phyloP scores from a whole-genome alignment of 2,329 filamentous ascomycete species.

The Trichocomaceae sp. region DNA sequence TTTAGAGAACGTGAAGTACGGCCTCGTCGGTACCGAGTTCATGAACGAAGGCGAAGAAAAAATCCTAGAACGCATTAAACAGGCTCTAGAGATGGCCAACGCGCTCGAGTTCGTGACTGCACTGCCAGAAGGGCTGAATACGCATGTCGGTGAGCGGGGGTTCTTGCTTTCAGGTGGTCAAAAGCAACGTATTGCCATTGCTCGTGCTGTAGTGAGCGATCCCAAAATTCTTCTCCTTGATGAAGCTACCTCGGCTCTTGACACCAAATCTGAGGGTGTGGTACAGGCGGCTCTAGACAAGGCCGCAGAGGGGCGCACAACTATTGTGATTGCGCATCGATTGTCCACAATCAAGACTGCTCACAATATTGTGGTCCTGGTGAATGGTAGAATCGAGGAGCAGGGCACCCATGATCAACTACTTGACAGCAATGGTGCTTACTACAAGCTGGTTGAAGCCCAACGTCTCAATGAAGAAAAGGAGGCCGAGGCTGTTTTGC shows the following conservation, averaged over 20 bases:
- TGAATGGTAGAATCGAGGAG: slow-evolving; percentile 76
- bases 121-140: slow-evolving; percentile 84
- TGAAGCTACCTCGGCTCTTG: slow-evolving; percentile 87
- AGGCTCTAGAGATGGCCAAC: slow-evolving; percentile 84
- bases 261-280: slow-evolving; percentile 89
- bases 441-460: slow-evolving; percentile 78
- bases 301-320: slow-evolving; percentile 79
- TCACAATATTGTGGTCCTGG: slow-evolving; percentile 94
- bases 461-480: slow-evolving; percentile 66
- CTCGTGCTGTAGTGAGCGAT: slow-evolving; percentile 80
- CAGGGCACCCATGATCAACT: slow-evolving; percentile 83
- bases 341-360: slow-evolving; percentile 90
- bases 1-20: slow-evolving; percentile 81
- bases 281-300: slow-evolving; percentile 89
- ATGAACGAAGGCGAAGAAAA: slow-evolving; percentile 63
- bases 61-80: slow-evolving; percentile 63
- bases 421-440: slow-evolving; percentile 63
- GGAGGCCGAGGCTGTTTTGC: slow-evolving; percentile 27
- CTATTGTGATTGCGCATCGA: slow-evolving; percentile 92
- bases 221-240: slow-evolving; percentile 89
- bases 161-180: slow-evolving; percentile 91
- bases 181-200: slow-evolving; percentile 94
- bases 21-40: slow-evolving; percentile 74
- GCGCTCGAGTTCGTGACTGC: slow-evolving; percentile 83
- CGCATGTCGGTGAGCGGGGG: slow-evolving; percentile 89